Percentiles rank a stretch among this genome's conserved stretches.
phyloP scores from a whole-genome alignment of 2,329 filamentous ascomycete species.

The Apiospora kogelbergensis region DNA sequence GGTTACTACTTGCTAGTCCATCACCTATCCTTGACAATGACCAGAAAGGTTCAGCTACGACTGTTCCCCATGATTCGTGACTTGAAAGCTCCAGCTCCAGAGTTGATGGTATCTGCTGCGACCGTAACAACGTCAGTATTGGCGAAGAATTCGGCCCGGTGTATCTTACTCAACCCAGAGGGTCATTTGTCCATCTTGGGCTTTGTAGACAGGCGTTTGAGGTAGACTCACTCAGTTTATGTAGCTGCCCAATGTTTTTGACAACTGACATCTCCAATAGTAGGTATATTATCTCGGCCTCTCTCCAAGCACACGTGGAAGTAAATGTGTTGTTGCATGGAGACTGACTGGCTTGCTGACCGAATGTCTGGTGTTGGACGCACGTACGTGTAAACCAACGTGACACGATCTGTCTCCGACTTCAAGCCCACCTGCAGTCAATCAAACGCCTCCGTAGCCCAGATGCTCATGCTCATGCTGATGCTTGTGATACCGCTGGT shows the following conservation, averaged over 20 bases:
- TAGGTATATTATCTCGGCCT: background rate
- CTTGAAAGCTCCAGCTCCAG: background rate
- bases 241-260: background rate
- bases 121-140: background rate
- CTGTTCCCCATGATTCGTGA: background rate
- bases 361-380: background rate
- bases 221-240: background rate
- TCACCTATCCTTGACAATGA: background rate
- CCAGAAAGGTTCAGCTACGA: background rate
- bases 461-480: background rate
- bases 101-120: background rate
- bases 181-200: background rate
- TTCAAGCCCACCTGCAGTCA: background rate
- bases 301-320: background rate
- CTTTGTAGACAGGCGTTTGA: background rate
- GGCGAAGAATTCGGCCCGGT: background rate
- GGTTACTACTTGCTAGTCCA: background rate
- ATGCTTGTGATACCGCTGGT: background rate
- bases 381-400: constrained; percentile 3
- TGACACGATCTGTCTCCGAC: background rate
- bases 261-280: background rate
- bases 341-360: background rate
- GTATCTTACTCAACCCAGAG: background rate
- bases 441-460: background rate
- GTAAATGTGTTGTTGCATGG: background rate